Evolutionary conservation across 2,329 filamentous ascomycete genomes (phyloP), one percentile per base, ranked within the genome.

Genomic region (Anthostomella pinea): DNA sequence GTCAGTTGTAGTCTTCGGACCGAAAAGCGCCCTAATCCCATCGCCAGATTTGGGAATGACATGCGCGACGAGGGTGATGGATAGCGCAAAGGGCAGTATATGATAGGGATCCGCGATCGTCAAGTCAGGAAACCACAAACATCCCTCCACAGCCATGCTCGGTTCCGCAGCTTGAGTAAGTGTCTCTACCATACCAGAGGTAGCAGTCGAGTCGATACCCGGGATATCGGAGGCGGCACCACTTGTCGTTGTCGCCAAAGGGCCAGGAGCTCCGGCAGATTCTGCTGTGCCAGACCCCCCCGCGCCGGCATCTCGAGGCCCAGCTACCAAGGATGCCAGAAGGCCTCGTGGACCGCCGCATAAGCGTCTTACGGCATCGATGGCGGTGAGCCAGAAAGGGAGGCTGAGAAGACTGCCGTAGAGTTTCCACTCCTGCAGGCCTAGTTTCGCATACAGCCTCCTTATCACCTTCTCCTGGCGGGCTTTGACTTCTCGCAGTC

Each of bases 121-220:
- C 16, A 80, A 64, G 45, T 80, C 70, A 2, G 66, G 60, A 48
- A 79, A 77, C 75, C 76, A 79, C 11, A 79, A 60, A 25, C 64
- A 67, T 17, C 76, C 75, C 5, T 71, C 75, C 0, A 68, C 62
- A 1, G 62, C 51, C n/a, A 80, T 50, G 1, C 64, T 62, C 3
- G 64, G 56, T 27, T 73, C 62, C 10, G 48, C 10, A 41, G 41
- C 18, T 1, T 15, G 21, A 9, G n/a, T n/a, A 8, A 33, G 21
- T 4, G 26, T 14, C 10, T 44, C 40, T 7, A 22, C 8, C 1
- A 32, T 5, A 8, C 9, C 9, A 31, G 30, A 3, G 25, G 49
- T 33, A 8, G 43, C 3, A 3, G 31, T 5, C 5, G 34, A 15
- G 4, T 35, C 33, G 6, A 35, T 22, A 4, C 39, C 39, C 19